phyloP scores from a whole-genome alignment of 2,329 filamentous ascomycete genomes.

The Cercospora sp. region DNA sequence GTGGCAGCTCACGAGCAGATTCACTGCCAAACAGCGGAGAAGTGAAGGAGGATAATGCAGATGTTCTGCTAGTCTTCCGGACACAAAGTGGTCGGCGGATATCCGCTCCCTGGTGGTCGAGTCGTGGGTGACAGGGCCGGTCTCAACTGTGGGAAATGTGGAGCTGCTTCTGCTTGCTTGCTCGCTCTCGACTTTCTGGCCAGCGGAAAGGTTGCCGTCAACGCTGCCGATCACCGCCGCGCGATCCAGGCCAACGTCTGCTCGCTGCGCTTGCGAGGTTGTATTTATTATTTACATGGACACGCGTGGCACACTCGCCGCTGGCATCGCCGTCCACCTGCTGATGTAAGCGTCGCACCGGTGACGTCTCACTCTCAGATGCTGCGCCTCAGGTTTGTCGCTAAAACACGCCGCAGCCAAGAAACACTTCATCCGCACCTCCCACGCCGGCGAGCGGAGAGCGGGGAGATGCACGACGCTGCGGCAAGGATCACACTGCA shows the following conservation, averaged over 20 bases:
- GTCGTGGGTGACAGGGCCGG: neutral
- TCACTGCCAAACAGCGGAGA: neutral
- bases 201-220: neutral
- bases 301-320: neutral
- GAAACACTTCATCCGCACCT: neutral
- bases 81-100: neutral
- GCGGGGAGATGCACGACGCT: conserved; percentile 7
- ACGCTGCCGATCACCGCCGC: neutral
- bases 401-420: neutral
- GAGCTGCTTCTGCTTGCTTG: neutral
- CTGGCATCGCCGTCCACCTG: neutral
- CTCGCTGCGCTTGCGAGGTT: neutral
- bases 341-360: neutral
- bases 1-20: neutral
- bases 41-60: neutral
- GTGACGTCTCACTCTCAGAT: neutral
- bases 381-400: conserved; percentile 2
- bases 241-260: neutral
- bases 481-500: conserved; percentile 5
- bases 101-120: neutral
- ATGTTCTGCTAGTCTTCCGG: neutral
- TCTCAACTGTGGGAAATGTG: neutral
- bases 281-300: neutral
- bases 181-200: neutral
- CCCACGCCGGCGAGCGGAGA: neutral